Evolutionary conservation across 495 filamentous ascomycete species (phyloP), one percentile per base, ranked within the genome.

Genomic region (Tuber borchii): DNA sequence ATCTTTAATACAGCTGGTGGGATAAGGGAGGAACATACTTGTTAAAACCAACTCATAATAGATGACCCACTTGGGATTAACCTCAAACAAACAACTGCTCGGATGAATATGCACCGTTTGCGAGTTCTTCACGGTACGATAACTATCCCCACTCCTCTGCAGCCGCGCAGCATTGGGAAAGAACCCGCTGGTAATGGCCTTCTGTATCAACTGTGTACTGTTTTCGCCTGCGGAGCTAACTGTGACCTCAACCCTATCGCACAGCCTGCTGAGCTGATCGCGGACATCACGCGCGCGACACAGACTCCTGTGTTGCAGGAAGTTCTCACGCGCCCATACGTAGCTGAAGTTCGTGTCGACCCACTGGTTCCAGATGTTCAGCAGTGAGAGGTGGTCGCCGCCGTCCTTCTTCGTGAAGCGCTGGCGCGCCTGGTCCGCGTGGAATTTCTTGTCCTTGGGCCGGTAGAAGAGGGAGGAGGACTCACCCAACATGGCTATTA

Each of bases 321-420:
- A 99, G 84, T 97, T 98, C 84, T 97, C 95, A 72, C 91, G 90
- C 5, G 93, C 88, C 94, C 95, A 99, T 70, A 96, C 90, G 74
- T 90, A 90, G 77, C 88, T 90, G 86, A 94, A 99, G 84, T 98
- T 94, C 31, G 89, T 89, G 80, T 99, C 96, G 34, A 96, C 92
- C 93, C 94, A 98, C 84, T 97, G 92, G 83, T 97, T 97, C 91
- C 90, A 99, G 82, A 99, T 91, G 80, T 97, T 97, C n/a, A 99
- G 88, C 0, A 95, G 88, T 0, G 93, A 94, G 19, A 94, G 84
- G 82, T 97, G 93, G 84, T 99, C 95, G 65, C 95, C 95, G 71
- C 95, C 95, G 74, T 96, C 94, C 78, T 93, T 93, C 79, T 94
- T 86, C 0, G 95, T 97, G 85, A 98, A 97, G 3, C 96, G 89